Evolutionary conservation across 148 eudicot genomes (phyloP), one percentile per base, ranked within the genome.

Genomic region (Rhododendron griersonianum): DNA sequence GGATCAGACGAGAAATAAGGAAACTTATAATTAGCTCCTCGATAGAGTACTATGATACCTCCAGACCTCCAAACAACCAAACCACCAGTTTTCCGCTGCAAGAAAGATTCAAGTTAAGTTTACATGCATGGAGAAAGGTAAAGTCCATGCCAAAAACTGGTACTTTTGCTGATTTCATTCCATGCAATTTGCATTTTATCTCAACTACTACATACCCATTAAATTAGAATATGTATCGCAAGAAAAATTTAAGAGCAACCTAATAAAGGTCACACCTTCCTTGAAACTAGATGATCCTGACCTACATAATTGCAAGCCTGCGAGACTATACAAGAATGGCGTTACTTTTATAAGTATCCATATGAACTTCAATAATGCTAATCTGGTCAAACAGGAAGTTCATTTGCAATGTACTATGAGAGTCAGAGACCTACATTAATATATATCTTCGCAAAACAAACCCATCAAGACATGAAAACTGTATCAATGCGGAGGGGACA

Each of bases 11-110:
- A 86, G 91, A 97, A 97, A 88, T 97, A 97, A 61, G 99, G 99
- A 89, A 90, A 97, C 89, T 92, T 90, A 88, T 97, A 97, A 87
- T 94, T 89, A 83, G 90, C 88, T 78, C 99, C 99, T 89, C 99
- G 90, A 87, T 95, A 97, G 87, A 97, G 57, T 86, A 94, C 75
- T 82, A 97, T 93, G 86, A 91, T 93, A 89, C 98, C 91, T 89
- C 99, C 99, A 84, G 99, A 91, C 90, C 99, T 93, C 99, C 99
- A 97, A 86, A 95, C 86, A 87, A 97, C 96, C 85, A 95, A 87
- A 48, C 99, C 99, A 84, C 98, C 99, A 84, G 99, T 95, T 94
- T 97, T 97, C 75, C 90, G 93, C 99, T 97, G 91, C 84, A 87
- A 85, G 61, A 69, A 50, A 85, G 37, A 81, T 78, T 23, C 47